Evolutionary conservation across 208 protist species (phyloP), one percentile per base, ranked within the genome.

Genomic region (Crithidia mellificae): DNA sequence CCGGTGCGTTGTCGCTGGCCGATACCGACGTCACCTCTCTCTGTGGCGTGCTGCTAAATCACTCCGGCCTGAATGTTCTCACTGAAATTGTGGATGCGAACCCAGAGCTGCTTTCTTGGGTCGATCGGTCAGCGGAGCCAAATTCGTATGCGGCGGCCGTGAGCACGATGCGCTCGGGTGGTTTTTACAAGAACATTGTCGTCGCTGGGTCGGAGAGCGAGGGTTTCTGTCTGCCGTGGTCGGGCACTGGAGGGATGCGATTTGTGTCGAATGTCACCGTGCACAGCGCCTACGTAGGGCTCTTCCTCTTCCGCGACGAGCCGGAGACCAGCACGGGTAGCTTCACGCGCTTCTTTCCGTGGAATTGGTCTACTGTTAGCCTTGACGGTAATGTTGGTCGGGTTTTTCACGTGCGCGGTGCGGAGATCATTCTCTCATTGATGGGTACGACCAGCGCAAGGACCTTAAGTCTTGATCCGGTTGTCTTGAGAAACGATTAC

Each of bases 191-290:
- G 20, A 66, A 68, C 29, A 52, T 63, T 17, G 63, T 77, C 1
- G 78, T 53, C 2, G 72, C 62, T 15, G 79, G 79, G 7, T 84
- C 79, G 43, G 79, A 80, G n/a, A 77, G 79, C 43, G 79, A 84
- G 29, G 79, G 79, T 8, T 72, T 84, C 17, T 84, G 79, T 47
- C 17, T 80, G 22, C 70, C 61, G 39, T 80, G 67, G 69, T 51
- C 58, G 5, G 49, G 68, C 38, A 46, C 43, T 3, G 49, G 51
- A 2, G 53, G 67, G 5, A 4, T 53, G 6, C 17, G 12, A 6
- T 32, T 54, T 0, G 32, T 75, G 0, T 34, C 19, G 7, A 51
- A 55, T 54, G 76, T 76, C 63, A 56, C 56, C 6, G 74, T 59
- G 32, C 79, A 84, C 71, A 78, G 74, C 59, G 71, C 51, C 27